Base-by-base conservation (phyloP, 2,329 filamentous ascomycete species). In the Diaporthe sp. region DNA sequence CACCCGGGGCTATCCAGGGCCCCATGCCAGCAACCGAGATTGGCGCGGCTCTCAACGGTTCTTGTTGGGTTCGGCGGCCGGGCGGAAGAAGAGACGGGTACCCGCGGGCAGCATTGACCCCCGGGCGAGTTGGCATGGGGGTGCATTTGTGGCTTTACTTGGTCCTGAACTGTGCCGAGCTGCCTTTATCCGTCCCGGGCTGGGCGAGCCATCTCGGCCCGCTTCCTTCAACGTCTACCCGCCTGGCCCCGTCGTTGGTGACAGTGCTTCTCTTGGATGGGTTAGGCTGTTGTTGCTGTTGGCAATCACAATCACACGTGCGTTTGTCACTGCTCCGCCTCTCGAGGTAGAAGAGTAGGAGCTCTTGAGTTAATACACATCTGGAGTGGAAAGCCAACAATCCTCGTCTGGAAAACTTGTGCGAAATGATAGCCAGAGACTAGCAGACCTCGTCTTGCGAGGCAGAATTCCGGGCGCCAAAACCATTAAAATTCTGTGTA, bases 171-270 rank as follows among this genome's bases (percentile, higher is more conserved):
- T 19, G 30, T 50, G 30, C 44, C 61, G 61, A 27, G 30, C 32
- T 53, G 35, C 12, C 25, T n/a, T 44, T n/a, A 44, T 73, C 22
- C n/a, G 70, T 39, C 22, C 65, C 65, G 55, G 44, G 15, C 47
- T 59, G 22, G 42, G 39, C n/a, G n/a, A 50, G 17, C 32, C 50
- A 25, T 39, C 7, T 61, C 73, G 61, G 70, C 32, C 73, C 73
- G 73, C 25, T 51, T n/a, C 47, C 44, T 56, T 66, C 15, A 27
- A 58, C 35, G 42, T 15, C 17, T 9, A 25, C 27, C 44, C 32
- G 63, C 10, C 25, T 25, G 13, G 32, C 19, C 15, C 15, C 2
- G 39, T 12, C 9, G 61, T 74, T 56, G 70, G 42, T 47, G 37
- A 19, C 17, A 19, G 9, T 17, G 10, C 69, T 25, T 65, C 32